phyloP scores from a whole-genome alignment of 176 grass and related monocot genomes.

The Aegilops sharonensis region DNA sequence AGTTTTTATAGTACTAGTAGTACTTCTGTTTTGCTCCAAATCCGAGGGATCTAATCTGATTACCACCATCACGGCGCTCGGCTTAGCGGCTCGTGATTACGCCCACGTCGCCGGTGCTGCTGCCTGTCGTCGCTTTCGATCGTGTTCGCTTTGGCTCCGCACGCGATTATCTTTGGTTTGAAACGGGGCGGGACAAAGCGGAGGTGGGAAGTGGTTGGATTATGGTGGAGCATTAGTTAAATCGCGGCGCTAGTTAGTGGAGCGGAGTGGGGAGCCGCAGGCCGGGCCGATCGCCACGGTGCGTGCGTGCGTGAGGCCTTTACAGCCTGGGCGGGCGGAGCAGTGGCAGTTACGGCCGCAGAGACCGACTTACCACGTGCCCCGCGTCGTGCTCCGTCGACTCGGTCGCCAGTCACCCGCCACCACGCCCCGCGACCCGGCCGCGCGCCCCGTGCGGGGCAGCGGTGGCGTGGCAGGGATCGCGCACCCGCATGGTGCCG shows the following conservation, averaged over 20 bases:
- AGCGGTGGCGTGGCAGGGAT: not conserved
- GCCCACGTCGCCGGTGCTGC: not conserved
- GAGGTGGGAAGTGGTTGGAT: conserved; percentile 31
- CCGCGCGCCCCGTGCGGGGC: not conserved
- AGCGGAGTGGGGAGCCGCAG: conserved; percentile 19
- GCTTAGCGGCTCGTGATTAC: not conserved
- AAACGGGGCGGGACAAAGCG: conserved; percentile 9
- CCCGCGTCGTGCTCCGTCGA: not conserved
- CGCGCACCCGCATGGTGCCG: not conserved
- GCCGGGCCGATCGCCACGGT: not conserved
- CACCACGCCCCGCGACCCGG: not conserved
- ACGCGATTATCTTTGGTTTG: conserved; percentile 8
- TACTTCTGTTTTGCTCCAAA: not conserved
- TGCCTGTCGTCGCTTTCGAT: not conserved
- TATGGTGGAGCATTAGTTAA: conserved; percentile 24
- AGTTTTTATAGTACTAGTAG: conserved; percentile 21
- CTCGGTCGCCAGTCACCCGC: not conserved
- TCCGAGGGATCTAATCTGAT: not conserved
- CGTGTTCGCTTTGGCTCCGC: not conserved
- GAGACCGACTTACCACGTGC: not conserved
- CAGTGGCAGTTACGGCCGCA: not conserved
- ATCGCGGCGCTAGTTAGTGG: conserved; percentile 25
- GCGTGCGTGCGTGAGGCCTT: not conserved
- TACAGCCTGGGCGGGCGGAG: not conserved
- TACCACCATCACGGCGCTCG: not conserved